Percentiles rank a stretch among this genome's conserved stretches.
Conservation (phyloP, 2,329 filamentous ascomycete genomes). For the Ceratocystiopsis sp. region DNA sequence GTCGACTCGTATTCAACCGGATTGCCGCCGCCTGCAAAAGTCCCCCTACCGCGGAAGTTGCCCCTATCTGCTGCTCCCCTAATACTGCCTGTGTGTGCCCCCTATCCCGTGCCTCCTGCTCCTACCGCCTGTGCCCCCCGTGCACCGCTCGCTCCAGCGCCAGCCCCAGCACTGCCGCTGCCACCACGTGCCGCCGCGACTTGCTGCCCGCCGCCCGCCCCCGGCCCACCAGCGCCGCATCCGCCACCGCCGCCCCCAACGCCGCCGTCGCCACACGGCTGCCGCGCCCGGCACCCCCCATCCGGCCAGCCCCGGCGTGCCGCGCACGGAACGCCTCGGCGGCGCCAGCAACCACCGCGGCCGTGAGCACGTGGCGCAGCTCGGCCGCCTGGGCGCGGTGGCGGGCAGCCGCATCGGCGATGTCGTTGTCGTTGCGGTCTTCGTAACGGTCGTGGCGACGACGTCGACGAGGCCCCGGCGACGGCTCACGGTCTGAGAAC, state of each 20-base stretch:
- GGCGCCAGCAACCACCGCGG: conserved; percentile 9
- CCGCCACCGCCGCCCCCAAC: conserved; percentile 8
- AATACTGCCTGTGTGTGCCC: no score
- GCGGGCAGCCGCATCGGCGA: not conserved
- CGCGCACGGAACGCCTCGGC: conserved; percentile 10
- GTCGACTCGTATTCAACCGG: no score
- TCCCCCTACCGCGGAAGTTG: no score
- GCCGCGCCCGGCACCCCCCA: conserved; percentile 6
- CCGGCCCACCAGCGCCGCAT: conserved; percentile 4
- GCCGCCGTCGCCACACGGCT: conserved; percentile 10
- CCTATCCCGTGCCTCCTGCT: no score
- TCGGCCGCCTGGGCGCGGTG: not conserved
- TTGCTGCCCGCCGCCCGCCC: not conserved
- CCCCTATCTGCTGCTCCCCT: no score
- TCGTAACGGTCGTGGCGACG: not conserved
- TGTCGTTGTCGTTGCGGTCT: not conserved
- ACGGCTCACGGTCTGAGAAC: no score
- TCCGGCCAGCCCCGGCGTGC: conserved; percentile 8
- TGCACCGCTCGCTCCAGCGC: conserved; percentile 10
- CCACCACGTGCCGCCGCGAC: conserved; percentile 6
- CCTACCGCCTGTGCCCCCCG: conserved; percentile 8
- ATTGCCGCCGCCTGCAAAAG: no score
- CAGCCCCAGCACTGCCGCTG: conserved; percentile 11
- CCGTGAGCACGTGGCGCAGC: conserved; percentile 4
- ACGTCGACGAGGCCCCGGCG: not conserved